A percentile compares a stretch with the other conserved stretches of the same genome.
These are phyloP conservation scores for Cotoneaster glaucophyllus DNA, from an alignment of 306 rosid genomes.

Conservation along the genomic window DNA sequence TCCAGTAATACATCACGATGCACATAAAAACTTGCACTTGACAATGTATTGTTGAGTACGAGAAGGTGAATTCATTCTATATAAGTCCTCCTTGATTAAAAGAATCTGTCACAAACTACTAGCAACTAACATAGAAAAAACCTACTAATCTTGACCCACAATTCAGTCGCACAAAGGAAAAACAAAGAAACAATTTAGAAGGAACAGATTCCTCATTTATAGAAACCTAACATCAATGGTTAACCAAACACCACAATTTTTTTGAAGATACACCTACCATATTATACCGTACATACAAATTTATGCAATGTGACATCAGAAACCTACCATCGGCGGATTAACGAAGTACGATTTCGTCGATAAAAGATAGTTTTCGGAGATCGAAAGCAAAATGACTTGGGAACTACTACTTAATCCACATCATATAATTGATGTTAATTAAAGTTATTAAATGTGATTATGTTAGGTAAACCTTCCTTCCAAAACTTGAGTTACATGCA, in stretches of 20 bases:
- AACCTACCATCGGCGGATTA: background rate
- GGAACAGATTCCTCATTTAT: background rate
- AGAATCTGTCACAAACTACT: background rate
- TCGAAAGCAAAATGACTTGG: constrained; percentile 11
- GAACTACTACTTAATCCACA: constrained; percentile 14
- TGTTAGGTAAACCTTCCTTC: constrained; percentile 8
- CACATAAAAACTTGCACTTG: too few species aligned
- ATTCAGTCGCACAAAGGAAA: too few species aligned
- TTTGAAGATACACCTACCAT: background rate
- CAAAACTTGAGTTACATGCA: constrained; percentile 4
- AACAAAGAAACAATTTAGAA: background rate
- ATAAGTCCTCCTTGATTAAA: too few species aligned
- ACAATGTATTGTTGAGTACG: too few species aligned
- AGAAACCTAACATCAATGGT: background rate
- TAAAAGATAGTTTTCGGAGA: background rate
- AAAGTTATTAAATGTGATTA: background rate
- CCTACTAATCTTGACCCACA: background rate
- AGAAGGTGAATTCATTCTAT: too few species aligned
- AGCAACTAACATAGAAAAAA: background rate
- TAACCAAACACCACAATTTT: background rate
- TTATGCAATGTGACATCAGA: background rate
- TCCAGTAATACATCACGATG: too few species aligned
- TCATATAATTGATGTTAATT: background rate
- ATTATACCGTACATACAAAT: background rate
- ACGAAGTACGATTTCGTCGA: background rate